A percentile compares a stretch with the other conserved stretches of the same genome.
Evolutionary conservation across 2,329 filamentous ascomycete species (phyloP).

Genomic region (Ilyonectria mors-panacis): DNA sequence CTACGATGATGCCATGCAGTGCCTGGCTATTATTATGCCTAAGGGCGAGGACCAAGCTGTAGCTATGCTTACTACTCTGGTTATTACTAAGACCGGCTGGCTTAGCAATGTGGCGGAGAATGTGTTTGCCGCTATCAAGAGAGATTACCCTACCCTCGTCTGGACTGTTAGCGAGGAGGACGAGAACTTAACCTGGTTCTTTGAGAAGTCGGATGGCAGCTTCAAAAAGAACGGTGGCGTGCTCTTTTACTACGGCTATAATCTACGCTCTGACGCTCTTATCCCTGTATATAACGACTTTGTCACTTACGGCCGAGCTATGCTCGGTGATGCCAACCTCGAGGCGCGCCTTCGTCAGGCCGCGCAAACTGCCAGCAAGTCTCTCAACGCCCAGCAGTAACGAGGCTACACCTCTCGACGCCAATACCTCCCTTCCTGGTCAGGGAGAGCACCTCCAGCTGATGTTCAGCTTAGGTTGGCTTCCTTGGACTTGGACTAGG

Average conservation of each 20-base stretch:
- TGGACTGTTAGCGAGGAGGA: constrained; percentile 97
- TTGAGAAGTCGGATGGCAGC: constrained; percentile 95
- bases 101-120: constrained; percentile 95
- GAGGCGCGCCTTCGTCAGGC: constrained; percentile 87
- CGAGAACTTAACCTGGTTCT: constrained; percentile 98
- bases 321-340: constrained; percentile 91
- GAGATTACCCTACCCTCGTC: constrained; percentile 89
- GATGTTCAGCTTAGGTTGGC: no score
- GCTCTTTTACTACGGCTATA: constrained; percentile 95
- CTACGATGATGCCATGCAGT: constrained; percentile 94
- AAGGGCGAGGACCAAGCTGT: constrained; percentile 76
- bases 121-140: constrained; percentile 93
- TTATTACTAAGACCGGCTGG: constrained; percentile 95
- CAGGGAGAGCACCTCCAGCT: no score
- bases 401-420: no score
- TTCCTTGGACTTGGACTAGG: no score
- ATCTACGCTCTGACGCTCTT: constrained; percentile 81
- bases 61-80: constrained; percentile 89
- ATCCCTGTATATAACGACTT: constrained; percentile 89
- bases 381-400: constrained; percentile 50
- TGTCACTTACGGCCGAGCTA: constrained; percentile 83
- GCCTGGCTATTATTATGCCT: constrained; percentile 89
- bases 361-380: constrained; percentile 75
- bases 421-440: no score
- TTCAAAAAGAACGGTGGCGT: constrained; percentile 88